Percentiles rank a stretch among this genome's conserved stretches.
These are phyloP conservation scores for Hermanozyma aechmeae DNA, from an alignment of 805 yeast genomes.

Conservation along the genomic window DNA sequence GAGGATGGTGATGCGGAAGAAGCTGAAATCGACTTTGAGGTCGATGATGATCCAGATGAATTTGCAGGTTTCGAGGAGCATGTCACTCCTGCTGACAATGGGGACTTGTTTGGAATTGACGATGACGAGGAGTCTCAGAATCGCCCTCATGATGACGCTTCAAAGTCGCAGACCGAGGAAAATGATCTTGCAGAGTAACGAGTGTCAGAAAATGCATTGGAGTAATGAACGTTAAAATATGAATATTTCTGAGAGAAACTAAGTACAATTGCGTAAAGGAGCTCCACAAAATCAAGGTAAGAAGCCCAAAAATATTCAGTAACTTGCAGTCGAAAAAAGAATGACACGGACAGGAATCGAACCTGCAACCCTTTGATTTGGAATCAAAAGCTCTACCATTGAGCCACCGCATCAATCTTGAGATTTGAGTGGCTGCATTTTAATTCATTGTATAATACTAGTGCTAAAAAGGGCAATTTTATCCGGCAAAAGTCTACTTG, in stretches of 20 bases:
- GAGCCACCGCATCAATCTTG: constrained; percentile 7
- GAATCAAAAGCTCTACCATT: constrained; percentile 7
- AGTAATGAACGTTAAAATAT: too few species aligned
- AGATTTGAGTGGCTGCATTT: too few species aligned
- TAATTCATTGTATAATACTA: too few species aligned
- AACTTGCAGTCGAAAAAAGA: constrained; percentile 1
- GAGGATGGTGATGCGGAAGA: constrained; percentile 30
- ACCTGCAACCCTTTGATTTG: constrained; percentile 7
- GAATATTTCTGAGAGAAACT: too few species aligned
- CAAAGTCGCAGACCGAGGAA: too few species aligned
- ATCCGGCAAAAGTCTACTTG: too few species aligned
- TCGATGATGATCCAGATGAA: constrained; percentile 12
- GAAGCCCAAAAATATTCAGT: too few species aligned
- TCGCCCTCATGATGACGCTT: background rate
- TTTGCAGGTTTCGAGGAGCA: constrained; percentile 6
- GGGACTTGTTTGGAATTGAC: constrained; percentile 6
- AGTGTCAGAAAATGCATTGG: too few species aligned
- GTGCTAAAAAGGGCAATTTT: too few species aligned
- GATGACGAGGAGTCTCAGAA: background rate
- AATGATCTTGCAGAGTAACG: too few species aligned
- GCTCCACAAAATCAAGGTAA: too few species aligned
- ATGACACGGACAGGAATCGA: constrained; percentile 7
- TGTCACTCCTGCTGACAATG: constrained; percentile 7
- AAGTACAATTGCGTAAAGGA: too few species aligned
- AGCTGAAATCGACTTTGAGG: constrained; percentile 17